These are phyloP conservation scores for Pterocarpus macrocarpus DNA, from an alignment of 306 rosid species.

Conservation along the genomic window DNA sequence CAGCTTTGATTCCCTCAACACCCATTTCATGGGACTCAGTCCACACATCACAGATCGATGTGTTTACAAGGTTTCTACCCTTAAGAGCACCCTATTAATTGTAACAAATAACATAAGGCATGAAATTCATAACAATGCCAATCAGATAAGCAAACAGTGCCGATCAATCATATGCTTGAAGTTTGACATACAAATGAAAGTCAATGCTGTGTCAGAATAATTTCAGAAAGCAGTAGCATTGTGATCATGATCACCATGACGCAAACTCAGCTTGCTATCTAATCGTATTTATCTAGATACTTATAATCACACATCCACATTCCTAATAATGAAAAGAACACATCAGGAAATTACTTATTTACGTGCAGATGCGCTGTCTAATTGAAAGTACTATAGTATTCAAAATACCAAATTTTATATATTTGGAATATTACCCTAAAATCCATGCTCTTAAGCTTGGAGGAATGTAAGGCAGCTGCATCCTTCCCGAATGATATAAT, in stretches of 20 bases:
- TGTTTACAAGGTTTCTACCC: conserved; percentile 65
- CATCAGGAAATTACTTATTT: background rate
- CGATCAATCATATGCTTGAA: background rate
- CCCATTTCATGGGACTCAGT: conserved; percentile 87
- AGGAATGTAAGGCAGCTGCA: conserved; percentile 60
- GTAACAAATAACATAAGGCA: conserved; percentile 27
- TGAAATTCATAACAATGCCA: conserved; percentile 37
- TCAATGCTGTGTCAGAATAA: background rate
- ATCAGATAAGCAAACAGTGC: background rate
- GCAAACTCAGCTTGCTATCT: too few relatives aligned
- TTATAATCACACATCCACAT: conserved; percentile 10
- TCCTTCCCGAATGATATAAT: conserved; percentile 78
- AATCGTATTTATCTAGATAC: conserved; percentile 1
- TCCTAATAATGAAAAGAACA: conserved; percentile 31
- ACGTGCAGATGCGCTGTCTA: background rate
- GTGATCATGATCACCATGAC: background rate
- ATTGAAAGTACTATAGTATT: conserved; percentile 29
- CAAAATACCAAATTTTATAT: conserved; percentile 21
- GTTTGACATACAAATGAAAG: conserved; percentile 6
- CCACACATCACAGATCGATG: conserved; percentile 80
- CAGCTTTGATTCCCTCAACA: conserved; percentile 72
- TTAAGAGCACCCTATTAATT: conserved; percentile 67
- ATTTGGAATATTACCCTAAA: conserved; percentile 68
- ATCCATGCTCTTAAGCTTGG: conserved; percentile 71
- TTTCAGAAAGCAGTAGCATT: background rate